Evolutionary conservation across 768 basidiomycete species (phyloP).

Genomic region (Kwoniella sp.): DNA sequence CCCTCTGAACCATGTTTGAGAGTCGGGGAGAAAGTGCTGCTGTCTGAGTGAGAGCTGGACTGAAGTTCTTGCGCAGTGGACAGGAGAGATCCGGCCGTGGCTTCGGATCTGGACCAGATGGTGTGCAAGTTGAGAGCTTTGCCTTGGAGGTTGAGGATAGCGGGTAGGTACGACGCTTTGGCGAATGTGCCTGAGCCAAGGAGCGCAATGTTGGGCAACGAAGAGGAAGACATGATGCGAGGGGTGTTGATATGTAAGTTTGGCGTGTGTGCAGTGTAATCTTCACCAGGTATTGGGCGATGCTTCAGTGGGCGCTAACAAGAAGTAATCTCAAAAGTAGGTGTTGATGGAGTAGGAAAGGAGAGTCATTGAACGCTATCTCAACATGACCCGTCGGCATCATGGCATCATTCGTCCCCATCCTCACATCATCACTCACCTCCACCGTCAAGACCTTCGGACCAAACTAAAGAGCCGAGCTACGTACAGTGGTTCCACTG

Average conservation of each 20-base stretch:
- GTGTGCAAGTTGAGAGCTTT: conserved; percentile 64
- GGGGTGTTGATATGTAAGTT: not conserved
- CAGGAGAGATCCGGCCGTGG: conserved; percentile 58
- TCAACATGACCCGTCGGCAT: not conserved
- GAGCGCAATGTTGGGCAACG: conserved; percentile 65
- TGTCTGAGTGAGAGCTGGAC: conserved; percentile 58
- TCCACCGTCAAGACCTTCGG: not conserved
- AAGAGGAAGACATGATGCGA: conserved; percentile 16
- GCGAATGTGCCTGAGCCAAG: conserved; percentile 71
- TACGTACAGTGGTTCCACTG: too few species aligned
- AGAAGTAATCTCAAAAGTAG: too few species aligned
- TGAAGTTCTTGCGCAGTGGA: conserved; percentile 59
- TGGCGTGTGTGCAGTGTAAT: not conserved
- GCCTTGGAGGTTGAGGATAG: conserved; percentile 66
- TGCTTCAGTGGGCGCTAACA: too few species aligned
- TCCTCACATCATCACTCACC: too few species aligned
- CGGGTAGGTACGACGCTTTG: conserved; percentile 70
- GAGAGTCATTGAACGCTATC: not conserved
- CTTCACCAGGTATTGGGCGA: too few species aligned
- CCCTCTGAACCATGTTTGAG: conserved; percentile 39
- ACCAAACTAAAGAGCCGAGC: not conserved
- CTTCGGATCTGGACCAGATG: conserved; percentile 77
- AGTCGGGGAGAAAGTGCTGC: conserved; percentile 51
- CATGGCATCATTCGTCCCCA: not conserved
- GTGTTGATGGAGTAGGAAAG: too few species aligned